Percentiles rank a stretch among this genome's conserved stretches.
Conservation (phyloP, 352 stramenopile species). For the Phytophthora pluvialis region DNA sequence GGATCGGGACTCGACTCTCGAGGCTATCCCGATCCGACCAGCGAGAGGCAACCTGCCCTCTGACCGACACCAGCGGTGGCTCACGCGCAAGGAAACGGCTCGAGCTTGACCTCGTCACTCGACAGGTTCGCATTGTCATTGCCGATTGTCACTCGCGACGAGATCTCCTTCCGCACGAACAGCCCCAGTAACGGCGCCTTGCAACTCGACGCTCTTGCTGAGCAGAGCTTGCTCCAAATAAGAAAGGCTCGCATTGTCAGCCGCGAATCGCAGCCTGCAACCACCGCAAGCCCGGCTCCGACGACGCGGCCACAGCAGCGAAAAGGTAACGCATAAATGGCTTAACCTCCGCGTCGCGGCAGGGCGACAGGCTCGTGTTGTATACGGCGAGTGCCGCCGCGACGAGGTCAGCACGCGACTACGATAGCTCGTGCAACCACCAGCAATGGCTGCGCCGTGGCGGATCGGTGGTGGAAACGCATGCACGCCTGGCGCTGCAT, state of each 20-base stretch:
- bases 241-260: slow-evolving; percentile 15
- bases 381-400: not conserved
- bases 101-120: slow-evolving; percentile 1
- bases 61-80: not conserved
- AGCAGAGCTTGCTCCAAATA: not conserved
- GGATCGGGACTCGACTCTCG: not conserved
- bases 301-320: not conserved
- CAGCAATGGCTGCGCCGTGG: not conserved
- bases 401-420: not conserved
- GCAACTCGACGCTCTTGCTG: not conserved
- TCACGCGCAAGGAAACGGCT: not conserved
- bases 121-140: not conserved
- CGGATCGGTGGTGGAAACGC: not conserved
- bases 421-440: not conserved
- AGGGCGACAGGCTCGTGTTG: not conserved
- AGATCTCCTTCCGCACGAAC: not conserved
- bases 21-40: not conserved
- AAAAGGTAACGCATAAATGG: not conserved
- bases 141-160: slow-evolving; percentile 5
- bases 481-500: not conserved
- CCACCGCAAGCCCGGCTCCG: not conserved
- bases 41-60: not conserved
- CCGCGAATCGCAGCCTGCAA: not conserved
- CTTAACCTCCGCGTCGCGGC: not conserved
- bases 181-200: not conserved